A percentile compares a stretch with the other conserved stretches of the same genome.
These are phyloP conservation scores for Sarocladiaceae sp. DNA, from an alignment of 2,329 filamentous ascomycete genomes.

Conservation along the genomic window DNA sequence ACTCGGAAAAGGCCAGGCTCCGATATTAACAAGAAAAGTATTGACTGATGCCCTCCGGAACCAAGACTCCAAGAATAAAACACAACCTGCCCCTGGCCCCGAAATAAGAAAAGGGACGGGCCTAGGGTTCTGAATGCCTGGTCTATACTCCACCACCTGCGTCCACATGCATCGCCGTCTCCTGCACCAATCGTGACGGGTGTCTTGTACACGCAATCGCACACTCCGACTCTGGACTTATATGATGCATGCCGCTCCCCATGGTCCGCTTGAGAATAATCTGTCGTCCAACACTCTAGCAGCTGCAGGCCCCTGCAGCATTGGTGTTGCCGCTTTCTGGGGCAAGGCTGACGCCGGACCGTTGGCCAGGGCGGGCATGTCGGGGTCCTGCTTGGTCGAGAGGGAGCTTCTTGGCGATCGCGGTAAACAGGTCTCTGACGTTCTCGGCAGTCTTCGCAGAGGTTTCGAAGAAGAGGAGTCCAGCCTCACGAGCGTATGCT, in stretches of 20 bases:
- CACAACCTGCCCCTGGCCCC: background rate
- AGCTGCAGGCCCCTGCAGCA: slow-evolving; percentile 50
- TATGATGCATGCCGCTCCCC: background rate
- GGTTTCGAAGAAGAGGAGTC: slow-evolving; percentile 96
- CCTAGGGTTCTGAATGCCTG: slow-evolving; percentile 20
- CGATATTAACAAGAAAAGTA: slow-evolving; percentile 26
- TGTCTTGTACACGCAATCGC: background rate
- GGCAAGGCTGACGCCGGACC: slow-evolving; percentile 53
- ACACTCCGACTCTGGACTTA: background rate
- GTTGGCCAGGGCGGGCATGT: slow-evolving; percentile 66
- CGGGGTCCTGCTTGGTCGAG: slow-evolving; percentile 94
- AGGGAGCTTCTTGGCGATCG: slow-evolving; percentile 95
- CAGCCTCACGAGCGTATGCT: slow-evolving; percentile 89
- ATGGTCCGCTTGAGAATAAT: slow-evolving; percentile 11
- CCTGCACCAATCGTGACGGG: background rate
- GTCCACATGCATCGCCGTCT: background rate
- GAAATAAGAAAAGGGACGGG: slow-evolving; percentile 16
- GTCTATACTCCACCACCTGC: slow-evolving; percentile 9
- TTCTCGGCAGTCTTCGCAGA: slow-evolving; percentile 97
- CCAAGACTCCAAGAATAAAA: slow-evolving; percentile 30
- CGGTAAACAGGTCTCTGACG: slow-evolving; percentile 91
- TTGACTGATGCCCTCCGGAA: slow-evolving; percentile 33
- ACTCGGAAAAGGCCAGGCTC: slow-evolving; percentile 11
- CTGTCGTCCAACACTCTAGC: slow-evolving; percentile 32
- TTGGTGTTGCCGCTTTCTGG: slow-evolving; percentile 56